Percentiles rank a stretch among this genome's conserved stretches.
phyloP scores from a whole-genome alignment of 495 filamentous ascomycete genomes.

The Podospora anserina region DNA sequence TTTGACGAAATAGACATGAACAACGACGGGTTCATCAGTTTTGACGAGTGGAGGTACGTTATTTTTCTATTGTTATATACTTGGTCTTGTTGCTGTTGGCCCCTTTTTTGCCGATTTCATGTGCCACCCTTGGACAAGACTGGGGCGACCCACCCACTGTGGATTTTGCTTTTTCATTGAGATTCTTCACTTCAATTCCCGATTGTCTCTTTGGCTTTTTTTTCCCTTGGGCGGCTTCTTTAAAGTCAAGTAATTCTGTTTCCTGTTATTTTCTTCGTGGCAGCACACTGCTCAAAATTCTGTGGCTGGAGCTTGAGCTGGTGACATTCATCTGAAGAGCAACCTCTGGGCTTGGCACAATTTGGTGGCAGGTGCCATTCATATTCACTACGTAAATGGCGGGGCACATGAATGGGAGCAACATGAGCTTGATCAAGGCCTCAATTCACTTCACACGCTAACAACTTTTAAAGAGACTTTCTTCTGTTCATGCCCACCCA shows the following conservation, averaged over 20 bases:
- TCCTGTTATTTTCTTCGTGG: not conserved
- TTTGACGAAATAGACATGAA: conserved; percentile 88
- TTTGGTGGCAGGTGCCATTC: conserved; percentile 10
- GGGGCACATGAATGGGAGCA: not conserved
- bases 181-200: not conserved
- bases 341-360: not conserved
- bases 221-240: not conserved
- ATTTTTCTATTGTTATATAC: conserved; percentile 7
- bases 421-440: not conserved
- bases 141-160: conserved; percentile 11
- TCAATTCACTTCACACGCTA: conserved; percentile 4
- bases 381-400: not conserved
- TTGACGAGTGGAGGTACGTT: conserved; percentile 93
- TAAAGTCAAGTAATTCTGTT: not conserved
- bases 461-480: conserved; percentile 64
- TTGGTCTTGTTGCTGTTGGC: conserved; percentile 6
- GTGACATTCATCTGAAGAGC: not conserved
- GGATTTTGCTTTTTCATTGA: conserved; percentile 5
- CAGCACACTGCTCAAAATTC: not conserved
- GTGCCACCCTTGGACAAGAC: conserved; percentile 5
- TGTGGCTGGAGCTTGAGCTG: not conserved
- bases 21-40: conserved; percentile 81
- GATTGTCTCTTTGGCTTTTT: not conserved
- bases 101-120: not conserved
- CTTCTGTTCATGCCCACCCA: conserved; percentile 78